Evolutionary conservation across 495 filamentous ascomycete species (phyloP), one percentile per base, ranked within the genome.

Genomic region (Aspergillus haitiensis): DNA sequence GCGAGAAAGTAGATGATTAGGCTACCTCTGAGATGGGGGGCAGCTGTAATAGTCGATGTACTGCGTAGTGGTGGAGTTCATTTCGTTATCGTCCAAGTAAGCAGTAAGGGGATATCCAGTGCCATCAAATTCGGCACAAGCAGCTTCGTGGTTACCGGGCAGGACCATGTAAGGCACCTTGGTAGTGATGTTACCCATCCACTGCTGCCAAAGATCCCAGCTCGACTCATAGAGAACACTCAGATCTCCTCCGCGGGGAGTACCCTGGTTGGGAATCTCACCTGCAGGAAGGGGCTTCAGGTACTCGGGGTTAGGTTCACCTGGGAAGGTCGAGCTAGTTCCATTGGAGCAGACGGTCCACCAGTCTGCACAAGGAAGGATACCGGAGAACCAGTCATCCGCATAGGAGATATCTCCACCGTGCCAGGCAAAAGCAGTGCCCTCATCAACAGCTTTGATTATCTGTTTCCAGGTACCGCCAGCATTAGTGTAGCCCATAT

Each of bases 271-370:
- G 21, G 21, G 1, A 3, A 27, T 27, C 21, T 27, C 21, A 3
- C 21, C 21, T 27, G 21, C 21, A n/a, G 21, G 21, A 27, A 27
- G 21, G 21, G 21, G 21, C 21, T 27, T 27, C 1, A 27, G 21
- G 21, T 27, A 27, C 21, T 27, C 21, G 21, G 21, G 21, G 21
- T 27, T 27, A 1, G 21, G 21, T 27, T 27, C 21, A 1, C 21
- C 21, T 27, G 21, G 21, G 21, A 27, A 27, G 21, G 21, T 27
- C 1, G 21, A 27, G 21, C 21, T 27, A 1, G 21, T 27, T 1
- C 21, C 21, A 58, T 82, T 82, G 61, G 81, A 83, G 71, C 80
- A 83, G 8, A 83, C 76, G 4, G 77, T 75, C 79, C 80, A 83
- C 62, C 72, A 67, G 50, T 68, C 59, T 45, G 64, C 72, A 57